Evolutionary conservation across 2,329 filamentous ascomycete species (phyloP), one percentile per base, ranked within the genome.

Genomic region (Coniella vitis): DNA sequence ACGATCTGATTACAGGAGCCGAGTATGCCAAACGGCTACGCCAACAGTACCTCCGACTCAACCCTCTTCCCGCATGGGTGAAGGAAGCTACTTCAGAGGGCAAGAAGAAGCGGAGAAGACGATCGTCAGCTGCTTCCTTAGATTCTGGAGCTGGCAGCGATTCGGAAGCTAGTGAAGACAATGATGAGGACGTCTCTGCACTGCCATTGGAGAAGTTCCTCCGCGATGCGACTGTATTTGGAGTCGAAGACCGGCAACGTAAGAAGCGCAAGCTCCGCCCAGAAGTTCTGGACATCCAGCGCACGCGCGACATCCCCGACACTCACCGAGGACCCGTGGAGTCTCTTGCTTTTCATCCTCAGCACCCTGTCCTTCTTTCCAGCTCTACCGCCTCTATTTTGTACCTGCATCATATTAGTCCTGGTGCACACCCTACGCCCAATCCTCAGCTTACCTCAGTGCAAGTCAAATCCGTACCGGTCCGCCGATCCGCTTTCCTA

Each of bases 391-490:
- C 89, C 45, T 88, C 88, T 17, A 86, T 90, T 4, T 76, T 97
- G 47, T 90, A 86, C 65, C 77, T 98, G 39, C 90, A 98, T 67
- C 90, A 96, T 64, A 81, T 97, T 58, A 84, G 86, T 35, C 86
- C 85, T 38, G 80, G 79, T 45, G 85, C 84, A 20, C 79, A 80
- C 60, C 84, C 85, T 32, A 85, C 81, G 31, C 87, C 90, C 16
- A 94, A 97, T 64, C 93, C 91, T 7, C 81, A 90, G 35, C 76
- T 97, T 49, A 96, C 91, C 1, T 94, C 90, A 13, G 79, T 97
- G 19, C 90, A 96, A 65, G 79, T 95, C 61, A 84, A 84, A 61
- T 79, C 81, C 55, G 91, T 90, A 0, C 87, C 90, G n/a, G 76
- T 98, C 46, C 81, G 85, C 51, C 89, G 86, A 10, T 89, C 90